A percentile compares a stretch with the other conserved stretches of the same genome.
Evolutionary conservation across 192 early-diverging fungal species (phyloP).

Genomic region (Rhizophagus clarus): DNA sequence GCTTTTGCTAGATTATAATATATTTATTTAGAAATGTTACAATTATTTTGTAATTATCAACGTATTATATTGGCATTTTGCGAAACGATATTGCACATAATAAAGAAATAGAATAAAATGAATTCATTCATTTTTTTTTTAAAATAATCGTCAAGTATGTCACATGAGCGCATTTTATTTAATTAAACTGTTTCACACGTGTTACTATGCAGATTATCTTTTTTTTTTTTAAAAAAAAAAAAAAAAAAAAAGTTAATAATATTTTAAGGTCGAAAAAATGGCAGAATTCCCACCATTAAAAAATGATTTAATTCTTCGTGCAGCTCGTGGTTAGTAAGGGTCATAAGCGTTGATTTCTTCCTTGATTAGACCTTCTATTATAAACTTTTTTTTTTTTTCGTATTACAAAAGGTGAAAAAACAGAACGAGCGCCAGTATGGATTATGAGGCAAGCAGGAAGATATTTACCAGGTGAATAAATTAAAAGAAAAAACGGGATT

Average conservation of each 20-base stretch:
- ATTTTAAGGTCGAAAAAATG: conserved; percentile 13
- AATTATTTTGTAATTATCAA: too few relatives aligned
- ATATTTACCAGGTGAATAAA: conserved; percentile 82
- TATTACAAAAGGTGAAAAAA: conserved; percentile 53
- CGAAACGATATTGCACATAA: too few relatives aligned
- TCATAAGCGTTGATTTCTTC: background rate
- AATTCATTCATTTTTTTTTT: too few relatives aligned
- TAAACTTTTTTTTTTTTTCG: conserved; percentile 1
- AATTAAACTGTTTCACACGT: too few relatives aligned
- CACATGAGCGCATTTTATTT: too few relatives aligned
- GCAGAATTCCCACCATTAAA: conserved; percentile 77
- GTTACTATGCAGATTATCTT: background rate
- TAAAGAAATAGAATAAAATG: too few relatives aligned
- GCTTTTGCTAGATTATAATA: background rate
- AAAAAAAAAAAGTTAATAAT: too few relatives aligned
- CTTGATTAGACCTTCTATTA: background rate
- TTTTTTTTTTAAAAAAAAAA: too few relatives aligned
- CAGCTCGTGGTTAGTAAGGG: conserved; percentile 69
- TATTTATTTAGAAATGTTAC: too few relatives aligned
- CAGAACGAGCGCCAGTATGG: conserved; percentile 90
- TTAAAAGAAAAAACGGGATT: background rate
- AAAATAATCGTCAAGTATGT: too few relatives aligned
- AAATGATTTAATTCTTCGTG: conserved; percentile 90
- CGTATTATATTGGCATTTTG: too few relatives aligned
- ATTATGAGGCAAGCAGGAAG: conserved; percentile 98